phyloP scores from a whole-genome alignment of 192 early-diverging fungal genomes.

The Geosiphon pyriformis region DNA sequence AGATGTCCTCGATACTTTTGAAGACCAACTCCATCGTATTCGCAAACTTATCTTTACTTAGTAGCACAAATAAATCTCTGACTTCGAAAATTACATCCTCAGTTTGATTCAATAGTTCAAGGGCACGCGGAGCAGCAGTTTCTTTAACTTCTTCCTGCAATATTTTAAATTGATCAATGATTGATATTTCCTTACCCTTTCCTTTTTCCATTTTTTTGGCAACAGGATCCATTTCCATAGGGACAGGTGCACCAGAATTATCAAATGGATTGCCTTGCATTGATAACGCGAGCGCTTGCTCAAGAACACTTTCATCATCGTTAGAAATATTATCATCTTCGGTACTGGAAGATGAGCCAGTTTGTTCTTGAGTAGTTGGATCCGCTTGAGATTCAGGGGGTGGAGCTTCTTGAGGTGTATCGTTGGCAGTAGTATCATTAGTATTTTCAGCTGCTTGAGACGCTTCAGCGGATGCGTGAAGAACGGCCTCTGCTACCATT shows the following conservation, averaged over 20 bases:
- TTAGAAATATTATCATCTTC: constrained; percentile 23
- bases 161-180: constrained; percentile 26
- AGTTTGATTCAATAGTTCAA: constrained; percentile 45
- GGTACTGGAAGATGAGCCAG: constrained; percentile 27
- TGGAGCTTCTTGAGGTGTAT: constrained; percentile 11
- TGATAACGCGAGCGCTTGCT: constrained; percentile 22
- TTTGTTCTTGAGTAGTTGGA: constrained; percentile 26
- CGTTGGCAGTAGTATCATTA: neutral
- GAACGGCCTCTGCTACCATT: constrained; percentile 35
- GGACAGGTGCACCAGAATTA: neutral
- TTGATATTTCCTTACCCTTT: constrained; percentile 45
- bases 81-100: constrained; percentile 64
- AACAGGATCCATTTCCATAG: constrained; percentile 21
- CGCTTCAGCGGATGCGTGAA: constrained; percentile 34
- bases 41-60: constrained; percentile 46
- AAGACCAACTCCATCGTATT: constrained; percentile 26
- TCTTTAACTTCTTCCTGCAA: constrained; percentile 44
- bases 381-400: constrained; percentile 25
- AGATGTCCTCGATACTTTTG: constrained; percentile 27
- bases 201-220: constrained; percentile 39
- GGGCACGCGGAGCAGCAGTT: constrained; percentile 24
- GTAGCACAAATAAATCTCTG: constrained; percentile 55
- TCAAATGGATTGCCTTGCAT: constrained; percentile 8
- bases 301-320: constrained; percentile 1
- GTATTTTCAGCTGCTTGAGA: constrained; percentile 38